Percentiles rank a stretch among this genome's conserved stretches.
These are phyloP conservation scores for Pyricularia sp. DNA, from an alignment of 2,329 filamentous ascomycete genomes.

Conservation along the genomic window DNA sequence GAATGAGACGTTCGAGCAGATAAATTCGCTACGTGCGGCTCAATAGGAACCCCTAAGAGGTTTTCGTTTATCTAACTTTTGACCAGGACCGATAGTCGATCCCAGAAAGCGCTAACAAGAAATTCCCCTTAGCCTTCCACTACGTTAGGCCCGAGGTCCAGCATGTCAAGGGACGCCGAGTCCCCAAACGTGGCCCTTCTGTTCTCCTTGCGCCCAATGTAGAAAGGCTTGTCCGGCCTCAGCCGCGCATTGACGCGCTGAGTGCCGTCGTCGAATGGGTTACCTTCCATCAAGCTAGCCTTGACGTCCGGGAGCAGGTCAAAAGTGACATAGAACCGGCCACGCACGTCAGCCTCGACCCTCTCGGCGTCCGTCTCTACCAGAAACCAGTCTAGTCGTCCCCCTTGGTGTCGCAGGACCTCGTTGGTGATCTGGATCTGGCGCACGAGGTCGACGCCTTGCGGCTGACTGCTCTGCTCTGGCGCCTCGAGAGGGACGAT, in stretches of 20 bases:
- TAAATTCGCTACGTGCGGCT: too few species aligned
- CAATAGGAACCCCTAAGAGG: too few species aligned
- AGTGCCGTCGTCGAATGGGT: constrained; percentile 3
- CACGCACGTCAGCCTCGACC: constrained; percentile 2
- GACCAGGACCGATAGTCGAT: too few species aligned
- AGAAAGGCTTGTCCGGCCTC: not conserved
- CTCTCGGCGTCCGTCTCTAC: constrained; percentile 3
- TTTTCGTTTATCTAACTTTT: too few species aligned
- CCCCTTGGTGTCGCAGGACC: constrained; percentile 5
- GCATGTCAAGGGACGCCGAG: not conserved
- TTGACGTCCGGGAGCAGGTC: constrained; percentile 3
- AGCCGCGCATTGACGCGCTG: constrained; percentile 2
- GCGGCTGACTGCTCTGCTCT: constrained; percentile 7
- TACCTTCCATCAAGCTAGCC: not conserved
- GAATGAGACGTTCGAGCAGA: too few species aligned
- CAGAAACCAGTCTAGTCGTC: constrained; percentile 3
- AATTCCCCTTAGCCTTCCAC: not conserved
- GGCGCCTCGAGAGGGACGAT: not conserved
- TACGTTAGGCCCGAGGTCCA: not conserved
- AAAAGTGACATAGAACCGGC: constrained; percentile 6
- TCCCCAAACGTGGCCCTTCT: constrained; percentile 2
- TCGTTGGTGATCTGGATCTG: constrained; percentile 13
- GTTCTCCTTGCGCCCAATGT: constrained; percentile 4
- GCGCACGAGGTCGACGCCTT: constrained; percentile 16
- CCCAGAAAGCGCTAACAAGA: not conserved